Base-by-base conservation (phyloP, 2,329 filamentous ascomycete species). In the Cordyceps javanica region DNA sequence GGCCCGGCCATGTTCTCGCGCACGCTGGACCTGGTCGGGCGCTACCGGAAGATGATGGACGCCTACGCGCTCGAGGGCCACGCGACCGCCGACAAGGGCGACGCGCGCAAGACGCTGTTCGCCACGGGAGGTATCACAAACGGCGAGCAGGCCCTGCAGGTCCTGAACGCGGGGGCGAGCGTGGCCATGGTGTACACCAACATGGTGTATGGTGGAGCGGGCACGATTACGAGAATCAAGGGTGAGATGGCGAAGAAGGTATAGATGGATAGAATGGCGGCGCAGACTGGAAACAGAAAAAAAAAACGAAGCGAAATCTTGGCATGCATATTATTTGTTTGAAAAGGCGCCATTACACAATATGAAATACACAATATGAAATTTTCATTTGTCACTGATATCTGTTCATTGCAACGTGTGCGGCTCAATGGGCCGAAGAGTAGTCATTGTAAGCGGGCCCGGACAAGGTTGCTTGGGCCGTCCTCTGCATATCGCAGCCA, bases 51-150 rank as follows among this genome's bases (percentile, higher is more conserved):
- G 64, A 76, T 86, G 67, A 76, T 93, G 32, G 86, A 89, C 61
- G 72, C 77, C 32, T 71, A 75, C 55, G 65, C 70, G 3, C 65
- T 66, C 38, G 63, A 67, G 25, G 66, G 69, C 19, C 66, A 68
- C 41, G 64, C 62, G n/a, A 66, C 66, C 3, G 66, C 62, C 5
- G 67, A 68, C 16, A 67, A 70, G 30, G 69, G 72, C 23, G 68
- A 66, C 13, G 61, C 76, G 60, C 80, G 80, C 49, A 96, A 96
- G 74, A 86, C 91, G 54, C 88, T 99, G 60, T 97, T 97, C 69
- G 93, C 93, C 0, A 94, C 91, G 0, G 94, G 94, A 1, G 94
- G 94, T 19, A 93, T 99, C 67, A 94, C 89, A 1, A 93, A 88
- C 62, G 94, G 94, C 5, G 81, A 88, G 62, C 88, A 97, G 73